Conservation (phyloP, 345 rosid species). For the Eucalyptus cladocalyx region DNA sequence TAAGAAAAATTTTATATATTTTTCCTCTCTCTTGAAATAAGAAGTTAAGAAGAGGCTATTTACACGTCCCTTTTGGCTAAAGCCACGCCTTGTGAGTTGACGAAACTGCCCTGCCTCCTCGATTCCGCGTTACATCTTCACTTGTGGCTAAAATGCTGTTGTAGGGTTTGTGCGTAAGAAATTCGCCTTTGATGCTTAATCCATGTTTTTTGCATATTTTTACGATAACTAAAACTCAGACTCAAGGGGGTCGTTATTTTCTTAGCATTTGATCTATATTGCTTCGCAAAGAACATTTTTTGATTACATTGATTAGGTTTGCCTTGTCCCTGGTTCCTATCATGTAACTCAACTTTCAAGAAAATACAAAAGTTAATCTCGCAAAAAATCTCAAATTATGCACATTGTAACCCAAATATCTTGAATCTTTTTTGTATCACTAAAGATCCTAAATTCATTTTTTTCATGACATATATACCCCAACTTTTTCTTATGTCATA, state of each 20-base stretch:
- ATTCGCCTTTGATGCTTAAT: background rate
- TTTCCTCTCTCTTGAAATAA: background rate
- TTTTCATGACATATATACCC: too few species aligned
- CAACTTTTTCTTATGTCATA: too few species aligned
- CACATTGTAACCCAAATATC: too few species aligned
- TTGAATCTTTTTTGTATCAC: too few species aligned
- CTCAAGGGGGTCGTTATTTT: background rate
- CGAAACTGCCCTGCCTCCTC: background rate
- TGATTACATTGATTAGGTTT: background rate
- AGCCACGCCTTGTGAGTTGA: background rate
- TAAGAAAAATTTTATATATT: background rate
- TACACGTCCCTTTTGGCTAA: background rate
- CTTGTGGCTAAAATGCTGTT: background rate
- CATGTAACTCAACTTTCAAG: background rate
- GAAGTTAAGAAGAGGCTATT: background rate
- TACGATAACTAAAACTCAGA: background rate
- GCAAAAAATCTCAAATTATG: too few species aligned
- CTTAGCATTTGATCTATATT: background rate
- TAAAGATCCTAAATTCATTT: too few species aligned
- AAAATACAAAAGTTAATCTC: too few species aligned
- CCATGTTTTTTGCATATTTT: background rate
- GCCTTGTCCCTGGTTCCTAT: accelerated
- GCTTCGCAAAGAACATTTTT: accelerated
- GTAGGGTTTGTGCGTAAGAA: background rate
- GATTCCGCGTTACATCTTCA: background rate